Evolutionary conservation across 768 basidiomycete species (phyloP), one percentile per base, ranked within the genome.

Genomic region (Lentinula sp.): DNA sequence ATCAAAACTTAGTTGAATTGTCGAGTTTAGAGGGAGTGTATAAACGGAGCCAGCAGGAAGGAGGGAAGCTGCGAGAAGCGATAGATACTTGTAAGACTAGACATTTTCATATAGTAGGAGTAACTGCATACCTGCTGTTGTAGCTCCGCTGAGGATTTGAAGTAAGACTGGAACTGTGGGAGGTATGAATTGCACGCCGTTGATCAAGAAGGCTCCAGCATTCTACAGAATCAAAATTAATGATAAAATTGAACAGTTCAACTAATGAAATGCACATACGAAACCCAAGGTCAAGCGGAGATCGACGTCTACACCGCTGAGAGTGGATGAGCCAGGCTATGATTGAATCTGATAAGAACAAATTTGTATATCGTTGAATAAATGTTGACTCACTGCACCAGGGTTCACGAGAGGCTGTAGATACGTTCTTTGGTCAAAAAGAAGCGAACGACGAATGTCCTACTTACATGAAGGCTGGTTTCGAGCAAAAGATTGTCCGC

Each of bases 1-100:
- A n/a, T 72, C 69, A 43, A 79, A 68, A 21, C 66, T 68, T 1
- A 80, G 9, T 58, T 80, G 76, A 60, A 80, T 70, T 13, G 70
- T 68, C 45, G 73, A 65, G 59, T 80, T 74, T 18, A 62, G 55
- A 0, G 76, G 76, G 8, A 80, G 63, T n/a, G 65, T 60, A 59
- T 70, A 75, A 8, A 78, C 70, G 13, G 73, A 67, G 37, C 74
- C 75, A 7, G 66, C 53, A 3, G 72, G 65, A 13, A 73, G 68
- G 18, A 80, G 66, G 9, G 70, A 69, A 21, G 39, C 60, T 55
- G 42, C 2, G 28, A 39, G 39, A 7, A 11, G 53, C n/a, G 18
- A n/a, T 52, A 8, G 37, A 39, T 13, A 51, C 23, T 8, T 8
- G 37, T 48, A 11, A 21, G 46, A 10, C 7, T 54, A 5, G 18